Evolutionary conservation across 352 stramenopile genomes (phyloP).

Genomic region (Phytophthora multivora): DNA sequence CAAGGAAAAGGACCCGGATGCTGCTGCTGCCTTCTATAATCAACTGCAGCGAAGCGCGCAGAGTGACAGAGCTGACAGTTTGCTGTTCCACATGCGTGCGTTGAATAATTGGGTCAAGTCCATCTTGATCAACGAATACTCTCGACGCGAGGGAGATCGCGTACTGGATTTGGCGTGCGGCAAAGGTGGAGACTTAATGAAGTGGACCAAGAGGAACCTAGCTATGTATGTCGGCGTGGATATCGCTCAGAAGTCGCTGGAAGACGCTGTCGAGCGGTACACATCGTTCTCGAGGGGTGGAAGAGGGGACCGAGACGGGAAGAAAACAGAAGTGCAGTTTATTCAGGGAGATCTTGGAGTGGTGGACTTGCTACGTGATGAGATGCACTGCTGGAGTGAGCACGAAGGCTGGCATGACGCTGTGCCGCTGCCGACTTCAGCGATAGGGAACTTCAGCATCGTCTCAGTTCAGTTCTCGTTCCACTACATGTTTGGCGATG

Average conservation of each 20-base stretch:
- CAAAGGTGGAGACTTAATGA: slow-evolving; percentile 98
- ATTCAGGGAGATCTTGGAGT: slow-evolving; percentile 79
- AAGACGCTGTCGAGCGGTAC: slow-evolving; percentile 92
- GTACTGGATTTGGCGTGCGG: slow-evolving; percentile 98
- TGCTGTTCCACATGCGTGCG: slow-evolving; percentile 97
- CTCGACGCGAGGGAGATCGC: slow-evolving; percentile 70
- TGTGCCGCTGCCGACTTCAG: slow-evolving; percentile 43
- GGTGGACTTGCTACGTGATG: slow-evolving; percentile 69
- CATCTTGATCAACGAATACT: slow-evolving; percentile 93
- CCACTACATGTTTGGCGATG: slow-evolving; percentile 99
- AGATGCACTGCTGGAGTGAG: slow-evolving; percentile 74
- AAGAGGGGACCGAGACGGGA: slow-evolving; percentile 27
- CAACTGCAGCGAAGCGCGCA: slow-evolving; percentile 76
- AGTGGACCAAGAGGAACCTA: slow-evolving; percentile 94
- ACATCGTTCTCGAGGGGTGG: slow-evolving; percentile 62
- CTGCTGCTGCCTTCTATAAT: slow-evolving; percentile 85
- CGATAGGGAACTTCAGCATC: slow-evolving; percentile 89
- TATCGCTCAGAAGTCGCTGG: slow-evolving; percentile 96
- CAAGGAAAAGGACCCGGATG: slow-evolving; percentile 57
- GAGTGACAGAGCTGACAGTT: slow-evolving; percentile 83
- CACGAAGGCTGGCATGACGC: slow-evolving; percentile 63
- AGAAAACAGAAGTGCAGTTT: slow-evolving; percentile 79
- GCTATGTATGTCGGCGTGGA: slow-evolving; percentile 97
- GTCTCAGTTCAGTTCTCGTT: slow-evolving; percentile 99
- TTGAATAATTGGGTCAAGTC: slow-evolving; percentile 99